Percentiles rank a stretch among this genome's conserved stretches.
Evolutionary conservation across 768 basidiomycete genomes (phyloP).

Genomic region (Galerina marginata): DNA sequence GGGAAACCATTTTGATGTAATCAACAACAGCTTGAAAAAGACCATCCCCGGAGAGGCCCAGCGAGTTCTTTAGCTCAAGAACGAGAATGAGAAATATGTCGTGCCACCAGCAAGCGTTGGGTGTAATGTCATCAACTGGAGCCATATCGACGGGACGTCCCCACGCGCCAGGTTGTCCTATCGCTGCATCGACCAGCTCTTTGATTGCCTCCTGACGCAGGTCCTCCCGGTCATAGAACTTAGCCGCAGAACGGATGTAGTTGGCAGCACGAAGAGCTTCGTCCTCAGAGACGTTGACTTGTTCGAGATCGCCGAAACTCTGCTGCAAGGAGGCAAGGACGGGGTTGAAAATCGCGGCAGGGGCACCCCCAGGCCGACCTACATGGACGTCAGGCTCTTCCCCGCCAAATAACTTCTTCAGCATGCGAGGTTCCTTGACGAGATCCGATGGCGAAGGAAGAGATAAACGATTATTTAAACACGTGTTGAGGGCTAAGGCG

Average conservation of each 20-base stretch:
- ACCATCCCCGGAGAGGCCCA: conserved; percentile 19
- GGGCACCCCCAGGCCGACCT: conserved; percentile 7
- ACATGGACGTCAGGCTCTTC: background rate
- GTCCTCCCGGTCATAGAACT: background rate
- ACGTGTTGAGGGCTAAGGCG: too few relatives aligned
- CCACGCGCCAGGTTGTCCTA: background rate
- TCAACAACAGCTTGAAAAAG: conserved; percentile 11
- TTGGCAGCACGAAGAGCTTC: conserved; percentile 13
- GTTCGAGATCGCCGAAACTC: conserved; percentile 3
- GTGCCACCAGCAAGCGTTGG: conserved; percentile 8
- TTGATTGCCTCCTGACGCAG: background rate
- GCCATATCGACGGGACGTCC: background rate
- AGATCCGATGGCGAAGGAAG: background rate
- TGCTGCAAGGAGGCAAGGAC: conserved; percentile 12
- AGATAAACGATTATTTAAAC: too few relatives aligned
- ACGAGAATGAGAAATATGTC: conserved; percentile 8
- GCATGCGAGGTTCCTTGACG: background rate
- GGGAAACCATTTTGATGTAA: conserved; percentile 7
- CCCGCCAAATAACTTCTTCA: background rate
- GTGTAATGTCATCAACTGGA: background rate
- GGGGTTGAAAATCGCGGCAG: conserved; percentile 16
- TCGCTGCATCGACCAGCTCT: background rate
- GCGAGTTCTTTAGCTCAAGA: conserved; percentile 19
- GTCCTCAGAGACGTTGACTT: conserved; percentile 2
- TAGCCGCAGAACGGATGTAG: background rate